phyloP scores from a whole-genome alignment of 116 monocot genomes.

The Zostera marina region DNA sequence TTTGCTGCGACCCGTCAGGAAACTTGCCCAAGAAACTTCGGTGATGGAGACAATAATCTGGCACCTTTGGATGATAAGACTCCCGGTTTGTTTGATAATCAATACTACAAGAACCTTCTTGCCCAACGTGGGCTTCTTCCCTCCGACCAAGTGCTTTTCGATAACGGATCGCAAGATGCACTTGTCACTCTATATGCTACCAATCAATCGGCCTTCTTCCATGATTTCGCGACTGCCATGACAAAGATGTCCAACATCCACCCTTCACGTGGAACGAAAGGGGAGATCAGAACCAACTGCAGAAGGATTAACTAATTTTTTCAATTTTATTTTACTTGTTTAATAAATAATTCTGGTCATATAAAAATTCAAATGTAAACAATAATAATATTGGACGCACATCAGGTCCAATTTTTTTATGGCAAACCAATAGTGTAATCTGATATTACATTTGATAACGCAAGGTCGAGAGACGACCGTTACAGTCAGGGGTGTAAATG shows the following conservation, averaged over 20 bases:
- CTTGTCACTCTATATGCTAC: conserved; percentile 11
- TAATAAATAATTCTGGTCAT: too few relatives aligned
- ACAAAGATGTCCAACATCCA: conserved; percentile 15
- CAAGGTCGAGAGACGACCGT: too few relatives aligned
- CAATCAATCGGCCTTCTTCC: conserved; percentile 8
- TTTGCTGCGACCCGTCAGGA: conserved; percentile 14
- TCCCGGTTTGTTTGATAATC: conserved; percentile 29
- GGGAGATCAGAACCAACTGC: too few relatives aligned
- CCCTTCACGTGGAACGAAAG: too few relatives aligned
- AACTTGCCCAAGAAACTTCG: conserved; percentile 24
- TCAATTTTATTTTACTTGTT: too few relatives aligned
- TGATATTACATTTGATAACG: too few relatives aligned
- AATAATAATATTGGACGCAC: too few relatives aligned
- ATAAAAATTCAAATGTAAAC: too few relatives aligned
- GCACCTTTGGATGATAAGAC: conserved; percentile 29
- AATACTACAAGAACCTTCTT: conserved; percentile 18
- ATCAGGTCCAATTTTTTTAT: too few relatives aligned
- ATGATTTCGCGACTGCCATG: conserved; percentile 23
- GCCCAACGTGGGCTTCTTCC: conserved; percentile 13
- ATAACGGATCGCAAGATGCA: conserved; percentile 9
- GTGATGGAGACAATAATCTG: conserved; percentile 16
- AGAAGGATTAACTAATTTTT: too few relatives aligned
- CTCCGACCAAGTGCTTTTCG: conserved; percentile 26
- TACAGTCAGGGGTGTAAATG: too few relatives aligned
- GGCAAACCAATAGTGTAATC: too few relatives aligned